Evolutionary conservation across 2,329 filamentous ascomycete species (phyloP), one percentile per base, ranked within the genome.

Genomic region (Ophidiomyces ophidiicola): DNA sequence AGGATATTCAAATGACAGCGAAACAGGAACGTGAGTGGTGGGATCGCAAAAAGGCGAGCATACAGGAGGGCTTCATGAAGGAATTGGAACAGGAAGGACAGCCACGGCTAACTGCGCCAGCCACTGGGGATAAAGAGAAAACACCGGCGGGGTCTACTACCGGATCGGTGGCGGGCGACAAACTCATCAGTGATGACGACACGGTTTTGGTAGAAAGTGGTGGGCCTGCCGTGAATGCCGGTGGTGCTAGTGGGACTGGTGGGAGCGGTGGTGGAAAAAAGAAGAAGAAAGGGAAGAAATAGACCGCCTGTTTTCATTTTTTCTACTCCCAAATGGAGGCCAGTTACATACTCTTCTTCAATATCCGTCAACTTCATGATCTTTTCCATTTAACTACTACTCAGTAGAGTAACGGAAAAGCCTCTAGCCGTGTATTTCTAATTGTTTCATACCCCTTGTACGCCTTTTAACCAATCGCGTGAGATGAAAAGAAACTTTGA

Each of bases 11-110:
- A 52, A 65, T 69, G 19, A 80, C 83, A 53, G 68, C 77, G 1
- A 70, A 73, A 6, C 67, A 76, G 28, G 90, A 96, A 64, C 83
- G 82, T 64, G 72, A 80, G 54, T 94, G 86, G 85, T 98, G 90
- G 90, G 83, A 85, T 58, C 82, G 82, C 68, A 82, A 81, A 56
- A 75, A 78, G 51, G 71, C 75, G 32, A 71, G 71, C 46, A 86
- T 92, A 49, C 72, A 81, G 58, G 70, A 74, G 38, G 80, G 78
- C 10, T 86, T 90, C 52, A 80, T 92, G 74, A 84, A 82, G 62
- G 86, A 94, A 66, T 68, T 94, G 33, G 80, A 62, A 39, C 51
- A 46, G 14, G 52, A 55, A 35, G 36, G 40, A n/a, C 36, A 24
- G 14, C 42, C 18, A 19, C 20, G 20, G 20, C 12, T 12, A 30